Evolutionary conservation across 306 rosid genomes (phyloP).

Genomic region (Cucumis melo): DNA sequence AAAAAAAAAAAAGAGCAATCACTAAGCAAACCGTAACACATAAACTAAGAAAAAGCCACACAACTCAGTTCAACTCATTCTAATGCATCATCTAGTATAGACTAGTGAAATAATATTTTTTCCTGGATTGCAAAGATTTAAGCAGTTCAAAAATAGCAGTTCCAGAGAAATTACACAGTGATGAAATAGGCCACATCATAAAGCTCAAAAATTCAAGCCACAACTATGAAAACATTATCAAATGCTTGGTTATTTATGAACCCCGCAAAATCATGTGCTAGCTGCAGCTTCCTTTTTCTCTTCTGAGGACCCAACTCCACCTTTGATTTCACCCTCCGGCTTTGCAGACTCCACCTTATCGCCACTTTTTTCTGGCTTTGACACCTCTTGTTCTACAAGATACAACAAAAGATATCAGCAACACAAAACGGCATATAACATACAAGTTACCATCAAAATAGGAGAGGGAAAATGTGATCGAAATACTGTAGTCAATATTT

Average conservation of each 20-base stretch:
- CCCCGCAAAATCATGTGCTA: constrained; percentile 31
- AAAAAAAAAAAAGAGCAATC: not conserved
- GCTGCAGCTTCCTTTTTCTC: constrained; percentile 51
- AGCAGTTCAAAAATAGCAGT: constrained; percentile 12
- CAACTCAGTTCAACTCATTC: not conserved
- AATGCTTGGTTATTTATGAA: constrained; percentile 5
- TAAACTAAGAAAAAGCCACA: not conserved
- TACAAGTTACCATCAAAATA: not conserved
- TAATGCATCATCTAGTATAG: not conserved
- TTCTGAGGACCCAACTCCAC: constrained; percentile 20
- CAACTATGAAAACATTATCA: constrained; percentile 22
- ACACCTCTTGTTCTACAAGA: constrained; percentile 42
- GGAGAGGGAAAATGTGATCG: not conserved
- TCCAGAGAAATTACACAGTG: not conserved
- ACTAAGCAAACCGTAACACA: not conserved
- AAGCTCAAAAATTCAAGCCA: constrained; percentile 17
- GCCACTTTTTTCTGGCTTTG: constrained; percentile 29
- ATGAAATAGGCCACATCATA: not conserved
- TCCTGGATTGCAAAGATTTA: constrained; percentile 1
- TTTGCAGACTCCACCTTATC: not conserved
- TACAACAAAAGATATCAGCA: not conserved
- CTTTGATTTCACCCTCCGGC: constrained; percentile 11
- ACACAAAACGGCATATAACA: not conserved
- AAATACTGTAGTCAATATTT: not conserved
- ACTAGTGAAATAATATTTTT: not conserved